Conservation (phyloP, 176 grass and related monocot species). For the Rhynchospora breviuscula region DNA sequence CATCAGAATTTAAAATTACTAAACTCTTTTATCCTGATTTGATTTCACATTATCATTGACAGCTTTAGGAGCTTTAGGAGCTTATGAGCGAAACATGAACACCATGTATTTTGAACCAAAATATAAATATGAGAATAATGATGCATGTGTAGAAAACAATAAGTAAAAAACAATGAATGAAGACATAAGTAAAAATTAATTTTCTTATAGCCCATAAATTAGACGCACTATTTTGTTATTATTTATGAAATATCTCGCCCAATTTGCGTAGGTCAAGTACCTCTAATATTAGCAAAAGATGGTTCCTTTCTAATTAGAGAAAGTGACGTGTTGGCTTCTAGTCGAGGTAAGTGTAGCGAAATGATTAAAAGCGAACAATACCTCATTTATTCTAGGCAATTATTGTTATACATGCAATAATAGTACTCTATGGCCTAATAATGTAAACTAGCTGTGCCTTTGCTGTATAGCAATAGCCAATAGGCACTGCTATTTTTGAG, state of each 20-base stretch:
- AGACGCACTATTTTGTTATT: too few relatives aligned
- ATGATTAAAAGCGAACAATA: constrained; percentile 16
- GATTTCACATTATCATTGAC: too few relatives aligned
- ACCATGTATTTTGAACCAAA: neutral
- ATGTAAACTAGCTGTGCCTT: constrained; percentile 15
- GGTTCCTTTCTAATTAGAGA: neutral
- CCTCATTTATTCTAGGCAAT: neutral
- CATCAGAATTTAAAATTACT: too few relatives aligned
- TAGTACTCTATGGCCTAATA: constrained; percentile 6
- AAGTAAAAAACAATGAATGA: neutral
- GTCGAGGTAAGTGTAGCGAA: neutral
- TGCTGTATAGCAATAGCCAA: constrained; percentile 27
- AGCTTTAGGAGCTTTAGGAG: too few relatives aligned
- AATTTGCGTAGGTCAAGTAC: neutral
- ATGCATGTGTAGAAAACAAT: neutral
- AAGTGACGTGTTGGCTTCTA: constrained; percentile 3
- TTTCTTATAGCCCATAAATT: too few relatives aligned
- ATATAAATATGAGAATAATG: neutral
- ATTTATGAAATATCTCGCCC: too few relatives aligned
- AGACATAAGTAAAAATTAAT: neutral
- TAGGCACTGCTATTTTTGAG: constrained; percentile 12
- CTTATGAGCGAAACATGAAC: neutral
- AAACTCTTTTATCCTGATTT: too few relatives aligned
- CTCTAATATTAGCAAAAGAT: neutral
- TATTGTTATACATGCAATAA: constrained; percentile 19